Conservation (phyloP, 257 asterid species). For the Primulina tabacum region DNA sequence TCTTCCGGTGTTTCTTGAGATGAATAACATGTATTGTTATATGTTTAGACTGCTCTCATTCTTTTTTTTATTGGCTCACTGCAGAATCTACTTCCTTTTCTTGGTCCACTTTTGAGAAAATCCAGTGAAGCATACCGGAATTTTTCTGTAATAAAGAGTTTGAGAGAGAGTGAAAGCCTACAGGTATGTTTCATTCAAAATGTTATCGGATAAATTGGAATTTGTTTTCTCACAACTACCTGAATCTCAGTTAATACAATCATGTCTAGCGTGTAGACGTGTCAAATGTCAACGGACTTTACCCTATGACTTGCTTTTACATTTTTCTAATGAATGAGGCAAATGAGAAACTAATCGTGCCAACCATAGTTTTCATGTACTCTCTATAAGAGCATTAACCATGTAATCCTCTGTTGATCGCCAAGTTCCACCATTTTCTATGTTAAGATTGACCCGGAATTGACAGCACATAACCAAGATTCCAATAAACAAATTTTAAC, state of each 20-base stretch:
- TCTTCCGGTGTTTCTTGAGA: constrained; percentile 11
- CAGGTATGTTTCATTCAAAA: constrained; percentile 51
- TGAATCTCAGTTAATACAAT: background rate
- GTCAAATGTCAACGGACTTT: background rate
- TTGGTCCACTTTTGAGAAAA: constrained; percentile 88
- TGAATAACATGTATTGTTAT: constrained; percentile 15
- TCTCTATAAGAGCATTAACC: background rate
- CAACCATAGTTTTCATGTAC: background rate
- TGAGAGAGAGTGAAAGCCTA: constrained; percentile 88
- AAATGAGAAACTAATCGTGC: constrained; percentile 5
- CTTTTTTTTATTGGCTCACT: constrained; percentile 26
- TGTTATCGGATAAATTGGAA: constrained; percentile 16
- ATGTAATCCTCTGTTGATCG: background rate
- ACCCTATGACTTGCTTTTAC: background rate
- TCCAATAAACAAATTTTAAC: background rate
- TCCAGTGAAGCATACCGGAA: constrained; percentile 89
- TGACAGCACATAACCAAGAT: background rate
- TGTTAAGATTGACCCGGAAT: background rate
- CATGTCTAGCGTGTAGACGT: background rate
- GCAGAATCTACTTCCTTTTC: constrained; percentile 93
- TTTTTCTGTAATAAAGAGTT: constrained; percentile 77
- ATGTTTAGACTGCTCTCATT: constrained; percentile 3
- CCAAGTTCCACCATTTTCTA: background rate
- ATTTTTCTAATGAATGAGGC: background rate
- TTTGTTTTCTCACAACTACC: background rate